Conservation (phyloP, 495 filamentous ascomycete species). For the Neurospora sp. region DNA sequence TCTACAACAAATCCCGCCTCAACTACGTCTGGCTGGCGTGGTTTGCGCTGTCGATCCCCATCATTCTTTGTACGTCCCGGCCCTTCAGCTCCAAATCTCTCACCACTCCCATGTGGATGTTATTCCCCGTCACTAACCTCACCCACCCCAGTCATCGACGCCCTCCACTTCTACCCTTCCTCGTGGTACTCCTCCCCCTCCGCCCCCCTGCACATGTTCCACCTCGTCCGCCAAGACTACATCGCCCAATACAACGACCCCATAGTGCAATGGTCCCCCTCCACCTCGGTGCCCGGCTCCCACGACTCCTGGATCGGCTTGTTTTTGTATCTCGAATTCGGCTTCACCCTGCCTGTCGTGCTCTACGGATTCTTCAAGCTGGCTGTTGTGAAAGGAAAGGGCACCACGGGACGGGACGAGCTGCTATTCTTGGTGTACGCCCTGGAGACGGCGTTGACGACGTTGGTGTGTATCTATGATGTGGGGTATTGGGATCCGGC, state of each 20-base stretch:
- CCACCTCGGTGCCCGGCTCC: slow-evolving; percentile 7
- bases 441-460: slow-evolving; percentile 61
- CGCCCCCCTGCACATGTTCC: slow-evolving; percentile 37
- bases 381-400: slow-evolving; percentile 13
- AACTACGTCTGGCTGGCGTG: slow-evolving; percentile 57
- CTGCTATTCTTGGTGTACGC: slow-evolving; percentile 61
- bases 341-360: slow-evolving; percentile 59
- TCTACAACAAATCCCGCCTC: slow-evolving; percentile 22
- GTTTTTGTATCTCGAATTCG: slow-evolving; percentile 58
- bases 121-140: not conserved
- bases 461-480: slow-evolving; percentile 52
- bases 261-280: slow-evolving; percentile 55
- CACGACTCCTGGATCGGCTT: slow-evolving; percentile 55
- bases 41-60: slow-evolving; percentile 57
- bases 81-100: not conserved
- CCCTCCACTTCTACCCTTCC: slow-evolving; percentile 53
- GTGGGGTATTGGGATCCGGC: slow-evolving; percentile 39
- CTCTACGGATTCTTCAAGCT: slow-evolving; percentile 41
- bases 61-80: slow-evolving; percentile 51
- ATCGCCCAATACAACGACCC: slow-evolving; percentile 62
- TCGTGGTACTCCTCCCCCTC: slow-evolving; percentile 33
- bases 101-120: not conserved
- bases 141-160: slow-evolving; percentile 47
- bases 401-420: slow-evolving; percentile 41
- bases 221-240: slow-evolving; percentile 49